phyloP scores from a whole-genome alignment of 495 filamentous ascomycete genomes.

The Staphylotrichum longicolle region DNA sequence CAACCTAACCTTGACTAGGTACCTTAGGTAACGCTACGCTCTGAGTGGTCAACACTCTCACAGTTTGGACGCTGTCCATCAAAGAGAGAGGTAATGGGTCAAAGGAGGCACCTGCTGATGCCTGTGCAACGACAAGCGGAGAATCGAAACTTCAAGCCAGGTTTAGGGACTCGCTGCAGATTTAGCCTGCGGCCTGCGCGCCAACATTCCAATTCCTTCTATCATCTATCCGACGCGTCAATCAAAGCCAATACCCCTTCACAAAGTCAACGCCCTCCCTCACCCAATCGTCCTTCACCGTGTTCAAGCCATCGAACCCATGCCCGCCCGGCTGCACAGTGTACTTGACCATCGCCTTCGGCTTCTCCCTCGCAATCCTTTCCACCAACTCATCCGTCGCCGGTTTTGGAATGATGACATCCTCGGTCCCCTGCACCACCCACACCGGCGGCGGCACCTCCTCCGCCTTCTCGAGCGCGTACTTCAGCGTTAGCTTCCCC shows the following conservation, averaged over 20 bases:
- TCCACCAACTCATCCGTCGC: conserved; percentile 24
- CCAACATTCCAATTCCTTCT: no score
- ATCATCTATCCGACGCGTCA: background rate
- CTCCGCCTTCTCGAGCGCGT: conserved; percentile 14
- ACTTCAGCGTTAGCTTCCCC: conserved; percentile 14
- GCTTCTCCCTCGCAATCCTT: conserved; percentile 12
- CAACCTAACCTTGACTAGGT: no score
- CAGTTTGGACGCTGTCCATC: no score
- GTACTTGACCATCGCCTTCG: conserved; percentile 18
- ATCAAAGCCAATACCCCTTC: conserved; percentile 21
- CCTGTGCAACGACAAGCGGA: no score
- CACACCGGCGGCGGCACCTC: conserved; percentile 20
- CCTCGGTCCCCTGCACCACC: conserved; percentile 26
- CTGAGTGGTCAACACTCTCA: no score
- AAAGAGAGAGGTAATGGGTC: no score
- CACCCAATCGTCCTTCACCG: conserved; percentile 17
- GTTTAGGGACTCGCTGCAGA: no score
- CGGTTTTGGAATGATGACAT: conserved; percentile 14
- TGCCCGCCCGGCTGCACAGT: conserved; percentile 20
- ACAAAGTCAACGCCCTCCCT: conserved; percentile 27
- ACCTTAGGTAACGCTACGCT: no score
- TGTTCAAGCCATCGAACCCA: conserved; percentile 20
- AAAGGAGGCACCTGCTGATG: no score
- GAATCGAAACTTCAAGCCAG: no score
- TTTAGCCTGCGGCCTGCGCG: no score